phyloP scores from a whole-genome alignment of 2,329 filamentous ascomycete genomes.

The Tolypocladium guangdongense region DNA sequence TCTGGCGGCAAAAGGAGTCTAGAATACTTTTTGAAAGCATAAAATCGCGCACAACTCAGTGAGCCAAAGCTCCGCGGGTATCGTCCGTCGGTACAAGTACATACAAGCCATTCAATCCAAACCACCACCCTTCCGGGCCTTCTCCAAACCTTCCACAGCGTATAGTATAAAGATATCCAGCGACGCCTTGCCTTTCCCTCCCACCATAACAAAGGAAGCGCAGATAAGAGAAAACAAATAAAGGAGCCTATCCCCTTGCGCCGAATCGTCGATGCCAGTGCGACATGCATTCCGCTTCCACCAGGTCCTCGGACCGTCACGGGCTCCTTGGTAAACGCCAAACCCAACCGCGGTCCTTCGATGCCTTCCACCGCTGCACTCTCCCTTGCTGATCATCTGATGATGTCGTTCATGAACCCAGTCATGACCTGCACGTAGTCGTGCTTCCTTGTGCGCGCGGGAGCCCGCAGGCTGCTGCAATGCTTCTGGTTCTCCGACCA shows the following conservation, averaged over 20 bases:
- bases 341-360: neutral
- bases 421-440: neutral
- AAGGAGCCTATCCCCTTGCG: neutral
- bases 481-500: neutral
- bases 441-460: neutral
- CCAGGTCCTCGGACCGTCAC: neutral
- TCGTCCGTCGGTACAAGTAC: conserved; percentile 3
- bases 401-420: neutral
- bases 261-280: neutral
- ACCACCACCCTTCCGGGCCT: neutral
- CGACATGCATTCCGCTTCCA: neutral
- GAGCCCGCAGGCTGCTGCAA: neutral
- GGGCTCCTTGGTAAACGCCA: neutral
- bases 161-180: neutral
- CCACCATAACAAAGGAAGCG: neutral
- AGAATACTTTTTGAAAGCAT: neutral
- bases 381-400: neutral
- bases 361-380: neutral
- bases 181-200: neutral
- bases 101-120: neutral
- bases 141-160: neutral
- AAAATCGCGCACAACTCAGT: neutral
- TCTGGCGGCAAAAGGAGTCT: neutral
- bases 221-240: neutral
- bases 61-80: conserved; percentile 3